Evolutionary conservation across 495 filamentous ascomycete genomes (phyloP), one percentile per base, ranked within the genome.

Genomic region (Annulohypoxylon stygium): DNA sequence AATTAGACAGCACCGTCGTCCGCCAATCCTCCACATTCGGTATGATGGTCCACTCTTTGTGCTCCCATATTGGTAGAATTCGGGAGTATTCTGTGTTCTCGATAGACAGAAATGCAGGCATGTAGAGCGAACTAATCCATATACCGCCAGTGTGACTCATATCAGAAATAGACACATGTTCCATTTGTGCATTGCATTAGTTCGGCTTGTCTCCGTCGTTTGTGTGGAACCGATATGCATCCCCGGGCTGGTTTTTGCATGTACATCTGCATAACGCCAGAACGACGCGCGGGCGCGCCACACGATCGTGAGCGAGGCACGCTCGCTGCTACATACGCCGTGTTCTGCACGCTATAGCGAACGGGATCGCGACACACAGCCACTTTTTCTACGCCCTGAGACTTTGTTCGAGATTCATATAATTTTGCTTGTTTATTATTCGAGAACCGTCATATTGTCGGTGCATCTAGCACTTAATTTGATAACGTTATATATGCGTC

Each of bases 81-180:
- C 34, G 48, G 61, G 34, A 41, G 37, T 37, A 50, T 20, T 9
- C 34, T 53, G 14, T 55, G 4, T 54, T 58, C 41, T 37, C 50
- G 33, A 73, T 68, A 73, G 64, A 54, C 65, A 73, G 43, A 53
- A 33, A 73, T 69, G 54, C 70, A 73, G 34, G 60, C 50, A 73
- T 69, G 54, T 61, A 48, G 59, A 65, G 47, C 10, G 18, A 53
- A 63, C 58, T 48, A 62, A 41, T 60, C 70, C 26, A 16, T 18
- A 67, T 66, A 39, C 71, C 71, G 71, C 62, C 71, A 74, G 34
- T 70, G 67, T 74, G 71, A 74, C 54, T 74, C 71, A 74, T 74
- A 66, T 74, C 63, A 75, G 48, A 70, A 63, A 67, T 63, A 75
- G 59, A 75, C 72, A 75, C 67, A 70, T 75, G 72, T 70, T 53